Evolutionary conservation across 257 asterid genomes (phyloP).

Genomic region (Capsicum chinense): DNA sequence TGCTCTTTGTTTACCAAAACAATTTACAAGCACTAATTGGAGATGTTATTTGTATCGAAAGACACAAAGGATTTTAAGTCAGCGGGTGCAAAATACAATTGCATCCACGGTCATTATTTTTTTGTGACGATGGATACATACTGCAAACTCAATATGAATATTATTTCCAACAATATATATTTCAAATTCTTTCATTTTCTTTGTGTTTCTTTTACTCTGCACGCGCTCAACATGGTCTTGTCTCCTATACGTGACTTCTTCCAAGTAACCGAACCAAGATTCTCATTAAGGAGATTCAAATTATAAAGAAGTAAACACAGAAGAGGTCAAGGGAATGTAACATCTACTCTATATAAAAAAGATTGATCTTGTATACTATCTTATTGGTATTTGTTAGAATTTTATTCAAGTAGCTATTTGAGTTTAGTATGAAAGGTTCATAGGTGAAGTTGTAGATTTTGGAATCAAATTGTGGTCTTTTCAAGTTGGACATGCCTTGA

Average conservation of each 20-base stretch:
- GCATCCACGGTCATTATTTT: background rate
- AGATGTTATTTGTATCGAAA: background rate
- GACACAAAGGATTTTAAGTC: background rate
- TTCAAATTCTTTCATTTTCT: background rate
- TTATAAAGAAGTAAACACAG: background rate
- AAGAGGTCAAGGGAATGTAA: background rate
- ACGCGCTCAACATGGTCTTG: background rate
- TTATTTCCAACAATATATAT: background rate
- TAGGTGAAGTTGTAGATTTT: no score
- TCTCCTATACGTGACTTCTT: background rate
- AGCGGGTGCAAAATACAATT: background rate
- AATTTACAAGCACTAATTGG: constrained; percentile 15
- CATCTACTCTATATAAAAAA: background rate
- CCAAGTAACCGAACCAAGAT: background rate
- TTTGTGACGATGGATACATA: background rate
- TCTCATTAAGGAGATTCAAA: background rate
- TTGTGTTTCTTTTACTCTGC: background rate
- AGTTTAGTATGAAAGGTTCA: background rate
- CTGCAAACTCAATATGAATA: background rate
- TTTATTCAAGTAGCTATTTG: background rate
- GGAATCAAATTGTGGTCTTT: background rate
- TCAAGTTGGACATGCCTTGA: background rate
- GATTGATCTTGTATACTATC: background rate
- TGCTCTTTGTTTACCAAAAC: background rate
- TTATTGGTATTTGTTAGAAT: background rate